phyloP scores from a whole-genome alignment of 2,329 filamentous ascomycete species.

The Phoma herbarum region DNA sequence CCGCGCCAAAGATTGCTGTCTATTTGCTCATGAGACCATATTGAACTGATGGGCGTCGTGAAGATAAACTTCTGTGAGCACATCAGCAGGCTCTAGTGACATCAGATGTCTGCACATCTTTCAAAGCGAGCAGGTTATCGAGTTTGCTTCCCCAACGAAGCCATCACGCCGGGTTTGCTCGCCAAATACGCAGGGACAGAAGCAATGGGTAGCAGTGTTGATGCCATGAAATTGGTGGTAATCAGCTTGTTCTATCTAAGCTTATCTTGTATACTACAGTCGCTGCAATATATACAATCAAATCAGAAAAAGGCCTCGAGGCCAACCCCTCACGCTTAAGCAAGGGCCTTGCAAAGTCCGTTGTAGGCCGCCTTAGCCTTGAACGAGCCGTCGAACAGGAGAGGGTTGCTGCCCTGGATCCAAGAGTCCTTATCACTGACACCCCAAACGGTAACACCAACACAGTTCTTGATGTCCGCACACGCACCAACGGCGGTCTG shows the following conservation, averaged over 20 bases:
- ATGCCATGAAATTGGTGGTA: not conserved
- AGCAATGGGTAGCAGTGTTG: not conserved
- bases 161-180: too few species aligned
- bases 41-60: too few species aligned
- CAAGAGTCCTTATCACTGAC: slow-evolving; percentile 56
- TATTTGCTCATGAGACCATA: too few species aligned
- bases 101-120: not conserved
- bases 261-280: not conserved
- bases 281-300: slow-evolving; percentile 3
- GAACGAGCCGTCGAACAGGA: slow-evolving; percentile 55
- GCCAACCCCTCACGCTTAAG: not conserved
- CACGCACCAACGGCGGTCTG: slow-evolving; percentile 65
- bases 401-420: slow-evolving; percentile 49
- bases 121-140: not conserved
- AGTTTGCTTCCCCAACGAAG: too few species aligned
- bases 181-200: too few species aligned
- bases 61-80: not conserved
- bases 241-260: not conserved
- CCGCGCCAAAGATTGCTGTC: too few species aligned
- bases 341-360: slow-evolving; percentile 20
- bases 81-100: not conserved
- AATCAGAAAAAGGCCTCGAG: not conserved
- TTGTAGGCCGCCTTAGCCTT: slow-evolving; percentile 55
- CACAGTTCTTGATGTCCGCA: slow-evolving; percentile 65
- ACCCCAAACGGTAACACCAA: slow-evolving; percentile 72